Percentiles rank a stretch among this genome's conserved stretches.
phyloP scores from a whole-genome alignment of 805 yeast species.

The Saccharomycopsis javanensis region DNA sequence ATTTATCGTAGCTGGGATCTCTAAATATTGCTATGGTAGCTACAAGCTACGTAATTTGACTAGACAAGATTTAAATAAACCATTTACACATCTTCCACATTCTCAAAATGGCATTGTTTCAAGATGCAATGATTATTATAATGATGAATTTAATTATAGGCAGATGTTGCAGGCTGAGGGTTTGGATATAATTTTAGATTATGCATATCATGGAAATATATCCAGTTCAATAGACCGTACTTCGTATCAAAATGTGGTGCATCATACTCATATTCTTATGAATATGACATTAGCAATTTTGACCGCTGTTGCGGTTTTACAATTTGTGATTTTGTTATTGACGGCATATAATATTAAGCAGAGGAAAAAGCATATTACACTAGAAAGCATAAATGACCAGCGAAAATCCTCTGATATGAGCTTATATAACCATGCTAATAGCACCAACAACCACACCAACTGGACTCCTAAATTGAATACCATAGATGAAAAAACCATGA shows the following conservation, averaged over 20 bases:
- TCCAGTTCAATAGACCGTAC: slow-evolving; percentile 22
- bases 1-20: slow-evolving; percentile 31
- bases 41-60: not conserved
- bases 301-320: slow-evolving; percentile 24
- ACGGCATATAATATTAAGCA: slow-evolving; percentile 20
- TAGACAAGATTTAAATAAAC: not conserved
- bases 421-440: not conserved
- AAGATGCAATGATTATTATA: not conserved
- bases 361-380: slow-evolving; percentile 10
- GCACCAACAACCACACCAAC: not conserved
- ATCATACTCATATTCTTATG: slow-evolving; percentile 25
- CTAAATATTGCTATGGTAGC: slow-evolving; percentile 37
- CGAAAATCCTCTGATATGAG: slow-evolving; percentile 28
- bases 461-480: not conserved
- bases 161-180: slow-evolving; percentile 32
- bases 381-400: slow-evolving; percentile 31
- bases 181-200: slow-evolving; percentile 36
- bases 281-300: slow-evolving; percentile 21
- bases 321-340: slow-evolving; percentile 25
- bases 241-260: slow-evolving; percentile 21
- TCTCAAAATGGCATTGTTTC: not conserved
- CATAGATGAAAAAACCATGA: not conserved
- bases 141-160: slow-evolving; percentile 30
- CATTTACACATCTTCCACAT: not conserved
- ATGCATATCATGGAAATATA: slow-evolving; percentile 32